Evolutionary conservation across 2,329 filamentous ascomycete genomes (phyloP).

Genomic region (Beauveria sp.): DNA sequence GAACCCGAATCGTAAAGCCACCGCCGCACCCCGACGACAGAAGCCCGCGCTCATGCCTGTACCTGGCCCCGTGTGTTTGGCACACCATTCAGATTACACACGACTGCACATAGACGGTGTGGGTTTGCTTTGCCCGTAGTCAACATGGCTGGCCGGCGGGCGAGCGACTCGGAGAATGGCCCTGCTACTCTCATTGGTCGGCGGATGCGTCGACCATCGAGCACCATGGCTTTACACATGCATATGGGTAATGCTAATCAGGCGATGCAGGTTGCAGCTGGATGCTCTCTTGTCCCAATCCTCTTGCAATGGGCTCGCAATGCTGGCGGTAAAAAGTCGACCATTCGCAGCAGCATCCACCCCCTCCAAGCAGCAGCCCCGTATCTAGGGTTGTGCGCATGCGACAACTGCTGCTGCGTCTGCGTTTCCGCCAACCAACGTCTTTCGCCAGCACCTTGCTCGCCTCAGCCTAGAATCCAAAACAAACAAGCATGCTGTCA

Average conservation of each 20-base stretch:
- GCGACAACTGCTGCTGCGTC: background rate
- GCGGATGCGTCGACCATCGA: background rate
- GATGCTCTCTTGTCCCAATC: background rate
- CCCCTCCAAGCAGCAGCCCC: background rate
- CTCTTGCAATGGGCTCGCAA: background rate
- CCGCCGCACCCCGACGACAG: background rate
- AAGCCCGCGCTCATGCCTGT: background rate
- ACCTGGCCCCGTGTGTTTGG: background rate
- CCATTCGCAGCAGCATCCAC: background rate
- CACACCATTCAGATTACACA: background rate
- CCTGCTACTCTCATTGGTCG: background rate
- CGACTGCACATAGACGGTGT: background rate
- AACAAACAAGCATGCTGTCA: background rate
- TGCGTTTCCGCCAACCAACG: background rate
- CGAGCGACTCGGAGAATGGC: background rate
- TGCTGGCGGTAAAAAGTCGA: background rate
- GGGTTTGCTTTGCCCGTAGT: background rate
- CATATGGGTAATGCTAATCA: background rate
- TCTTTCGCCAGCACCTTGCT: background rate
- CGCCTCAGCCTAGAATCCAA: background rate
- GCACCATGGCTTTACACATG: background rate
- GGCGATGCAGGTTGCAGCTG: background rate
- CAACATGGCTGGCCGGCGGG: background rate
- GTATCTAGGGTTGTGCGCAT: background rate
- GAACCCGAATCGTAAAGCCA: background rate